Percentiles rank a stretch among this genome's conserved stretches.
Evolutionary conservation across 305 asterid species (phyloP).

Genomic region (Fraxinus dipetala): DNA sequence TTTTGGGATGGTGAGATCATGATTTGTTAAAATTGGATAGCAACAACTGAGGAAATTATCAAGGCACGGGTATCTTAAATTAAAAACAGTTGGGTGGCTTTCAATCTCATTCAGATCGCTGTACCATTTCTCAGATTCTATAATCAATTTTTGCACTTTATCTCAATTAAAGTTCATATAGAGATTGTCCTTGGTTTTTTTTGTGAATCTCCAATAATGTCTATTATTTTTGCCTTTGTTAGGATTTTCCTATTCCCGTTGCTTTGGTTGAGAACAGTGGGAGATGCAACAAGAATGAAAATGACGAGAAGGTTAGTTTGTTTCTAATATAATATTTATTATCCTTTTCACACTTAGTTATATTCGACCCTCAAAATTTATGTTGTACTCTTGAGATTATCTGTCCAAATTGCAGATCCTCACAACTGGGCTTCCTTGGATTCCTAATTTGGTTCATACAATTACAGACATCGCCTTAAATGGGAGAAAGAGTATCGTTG

Average conservation of each 20-base stretch:
- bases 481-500: constrained; percentile 58
- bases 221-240: constrained; percentile 13
- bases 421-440: constrained; percentile 79
- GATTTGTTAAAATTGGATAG: neutral
- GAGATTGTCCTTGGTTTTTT: neutral
- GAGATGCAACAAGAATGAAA: constrained; percentile 87
- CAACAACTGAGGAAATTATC: neutral
- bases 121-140: neutral
- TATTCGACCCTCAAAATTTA: neutral
- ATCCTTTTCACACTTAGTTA: neutral
- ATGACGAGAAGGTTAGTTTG: constrained; percentile 72
- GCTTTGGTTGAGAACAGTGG: constrained; percentile 96
- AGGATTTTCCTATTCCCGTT: constrained; percentile 64
- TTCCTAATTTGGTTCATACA: constrained; percentile 59
- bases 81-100: neutral
- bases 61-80: neutral
- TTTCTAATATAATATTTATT: neutral
- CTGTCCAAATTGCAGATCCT: constrained; percentile 53
- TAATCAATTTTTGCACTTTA: neutral
- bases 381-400: constrained; percentile 2
- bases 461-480: constrained; percentile 64
- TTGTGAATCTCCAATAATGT: constrained; percentile 15
- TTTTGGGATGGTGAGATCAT: neutral
- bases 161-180: neutral
- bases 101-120: neutral